A percentile compares a stretch with the other conserved stretches of the same genome.
phyloP scores from a whole-genome alignment of 2,329 filamentous ascomycete species.

The Fusarium subtropicale region DNA sequence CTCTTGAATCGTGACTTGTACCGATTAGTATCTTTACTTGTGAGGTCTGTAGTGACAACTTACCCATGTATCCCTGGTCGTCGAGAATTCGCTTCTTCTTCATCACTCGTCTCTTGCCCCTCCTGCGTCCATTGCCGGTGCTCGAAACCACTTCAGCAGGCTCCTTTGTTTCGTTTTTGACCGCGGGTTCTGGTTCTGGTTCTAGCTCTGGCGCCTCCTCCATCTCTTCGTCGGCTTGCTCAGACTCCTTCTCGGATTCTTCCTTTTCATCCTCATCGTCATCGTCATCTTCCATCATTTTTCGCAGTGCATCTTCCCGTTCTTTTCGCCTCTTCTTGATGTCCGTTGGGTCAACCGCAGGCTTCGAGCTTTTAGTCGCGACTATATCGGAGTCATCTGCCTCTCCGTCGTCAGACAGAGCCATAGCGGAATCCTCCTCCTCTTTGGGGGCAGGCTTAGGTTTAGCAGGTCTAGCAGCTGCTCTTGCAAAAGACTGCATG shows the following conservation, averaged over 20 bases:
- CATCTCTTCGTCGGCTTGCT: constrained; percentile 55
- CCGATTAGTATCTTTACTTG: constrained; percentile 19
- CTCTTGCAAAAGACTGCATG: constrained; percentile 83
- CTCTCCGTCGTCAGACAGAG: constrained; percentile 56
- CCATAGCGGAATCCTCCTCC: constrained; percentile 49
- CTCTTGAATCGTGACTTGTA: constrained; percentile 84
- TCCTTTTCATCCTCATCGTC: constrained; percentile 71
- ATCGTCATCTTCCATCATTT: constrained; percentile 67
- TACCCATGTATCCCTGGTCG: constrained; percentile 89
- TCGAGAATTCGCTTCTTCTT: constrained; percentile 90
- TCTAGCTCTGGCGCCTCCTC: constrained; percentile 56
- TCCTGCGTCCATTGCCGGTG: constrained; percentile 69
- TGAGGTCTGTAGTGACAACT: constrained; percentile 47
- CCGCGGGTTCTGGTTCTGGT: constrained; percentile 49
- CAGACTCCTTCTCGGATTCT: constrained; percentile 53
- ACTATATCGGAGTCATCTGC: constrained; percentile 54
- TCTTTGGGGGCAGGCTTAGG: constrained; percentile 60
- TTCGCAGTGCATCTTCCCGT: constrained; percentile 55
- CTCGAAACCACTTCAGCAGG: constrained; percentile 66
- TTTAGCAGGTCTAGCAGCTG: constrained; percentile 55
- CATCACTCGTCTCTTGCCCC: constrained; percentile 83
- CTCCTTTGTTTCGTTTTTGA: constrained; percentile 57
- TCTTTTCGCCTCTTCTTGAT: constrained; percentile 50
- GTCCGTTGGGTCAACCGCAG: constrained; percentile 42
- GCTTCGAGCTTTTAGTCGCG: constrained; percentile 40